Conservation (phyloP, 2,329 filamentous ascomycete genomes). For the Colletotrichum sp. region DNA sequence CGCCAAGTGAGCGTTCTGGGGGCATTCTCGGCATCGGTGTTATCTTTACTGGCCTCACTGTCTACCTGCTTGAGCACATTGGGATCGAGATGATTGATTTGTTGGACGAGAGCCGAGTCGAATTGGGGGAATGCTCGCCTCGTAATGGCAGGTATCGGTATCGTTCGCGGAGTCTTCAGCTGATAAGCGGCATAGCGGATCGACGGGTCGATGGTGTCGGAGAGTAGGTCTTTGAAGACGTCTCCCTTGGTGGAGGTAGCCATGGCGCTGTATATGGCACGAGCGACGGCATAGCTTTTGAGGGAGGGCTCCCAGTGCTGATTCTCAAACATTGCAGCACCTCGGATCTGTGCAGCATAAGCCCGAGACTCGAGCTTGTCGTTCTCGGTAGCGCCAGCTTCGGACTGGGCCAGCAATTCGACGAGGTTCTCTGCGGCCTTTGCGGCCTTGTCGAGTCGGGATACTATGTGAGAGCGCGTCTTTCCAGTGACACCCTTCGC, state of each 20-base stretch:
- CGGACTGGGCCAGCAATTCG: slow-evolving; percentile 65
- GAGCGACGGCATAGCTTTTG: slow-evolving; percentile 74
- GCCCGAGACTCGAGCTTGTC: slow-evolving; percentile 87
- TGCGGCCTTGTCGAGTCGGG: slow-evolving; percentile 81
- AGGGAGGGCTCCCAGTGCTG: slow-evolving; percentile 84
- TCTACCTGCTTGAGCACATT: slow-evolving; percentile 66
- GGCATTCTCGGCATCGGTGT: slow-evolving; percentile 56
- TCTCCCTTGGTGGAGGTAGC: slow-evolving; percentile 72
- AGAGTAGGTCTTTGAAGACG: slow-evolving; percentile 83
- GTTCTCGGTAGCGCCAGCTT: slow-evolving; percentile 65
- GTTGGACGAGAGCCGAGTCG: slow-evolving; percentile 64
- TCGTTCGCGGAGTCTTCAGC: slow-evolving; percentile 83
- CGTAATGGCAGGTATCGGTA: slow-evolving; percentile 80
- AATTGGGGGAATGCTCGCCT: slow-evolving; percentile 77
- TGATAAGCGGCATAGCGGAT: slow-evolving; percentile 96
- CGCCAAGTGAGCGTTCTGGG: slow-evolving; percentile 87
- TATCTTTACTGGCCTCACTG: slow-evolving; percentile 52
- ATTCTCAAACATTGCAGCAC: slow-evolving; percentile 84
- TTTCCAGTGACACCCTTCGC: slow-evolving; percentile 80
- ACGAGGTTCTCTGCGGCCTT: slow-evolving; percentile 73
- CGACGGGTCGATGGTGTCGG: slow-evolving; percentile 87
- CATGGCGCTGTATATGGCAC: slow-evolving; percentile 83
- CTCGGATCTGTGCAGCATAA: slow-evolving; percentile 78
- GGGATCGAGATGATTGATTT: slow-evolving; percentile 74
- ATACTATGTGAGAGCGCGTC: slow-evolving; percentile 86